Evolutionary conservation across 2,329 filamentous ascomycete genomes (phyloP).

Genomic region (Pseudonectria foliicola): DNA sequence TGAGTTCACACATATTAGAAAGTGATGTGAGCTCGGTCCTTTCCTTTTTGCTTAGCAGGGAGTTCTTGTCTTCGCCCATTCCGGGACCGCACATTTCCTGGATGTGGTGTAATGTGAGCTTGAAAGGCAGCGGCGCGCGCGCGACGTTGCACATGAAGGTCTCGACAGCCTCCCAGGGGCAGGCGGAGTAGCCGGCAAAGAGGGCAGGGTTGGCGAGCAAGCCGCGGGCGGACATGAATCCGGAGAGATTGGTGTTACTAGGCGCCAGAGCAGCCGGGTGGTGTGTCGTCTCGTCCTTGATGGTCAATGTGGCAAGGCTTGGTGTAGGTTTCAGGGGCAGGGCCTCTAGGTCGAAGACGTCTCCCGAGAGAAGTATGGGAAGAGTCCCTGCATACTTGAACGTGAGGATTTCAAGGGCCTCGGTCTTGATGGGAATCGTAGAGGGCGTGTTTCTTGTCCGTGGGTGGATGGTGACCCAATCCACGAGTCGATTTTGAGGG

Average conservation of each 20-base stretch:
- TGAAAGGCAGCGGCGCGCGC: constrained; percentile 52
- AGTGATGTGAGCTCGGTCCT: constrained; percentile 42
- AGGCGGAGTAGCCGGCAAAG: constrained; percentile 49
- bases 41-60: constrained; percentile 51
- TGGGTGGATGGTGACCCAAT: constrained; percentile 66
- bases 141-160: constrained; percentile 54
- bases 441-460: constrained; percentile 56
- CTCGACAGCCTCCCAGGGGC: constrained; percentile 57
- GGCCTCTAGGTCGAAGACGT: constrained; percentile 52
- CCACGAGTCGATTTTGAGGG: constrained; percentile 43
- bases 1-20: constrained; percentile 47
- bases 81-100: constrained; percentile 59
- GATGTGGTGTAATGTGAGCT: constrained; percentile 58
- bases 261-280: constrained; percentile 17
- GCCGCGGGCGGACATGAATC: constrained; percentile 65
- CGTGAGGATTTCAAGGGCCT: constrained; percentile 51
- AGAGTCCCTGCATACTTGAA: constrained; percentile 45
- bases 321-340: constrained; percentile 35
- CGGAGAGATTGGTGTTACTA: constrained; percentile 44
- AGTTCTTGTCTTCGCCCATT: constrained; percentile 43
- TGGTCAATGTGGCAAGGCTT: constrained; percentile 23
- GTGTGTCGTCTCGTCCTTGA: constrained; percentile 12
- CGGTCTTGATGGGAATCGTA: constrained; percentile 52
- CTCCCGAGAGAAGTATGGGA: constrained; percentile 61
- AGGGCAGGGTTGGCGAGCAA: constrained; percentile 61